Evolutionary conservation across 768 basidiomycete genomes (phyloP).

Genomic region (Suillus spraguei): DNA sequence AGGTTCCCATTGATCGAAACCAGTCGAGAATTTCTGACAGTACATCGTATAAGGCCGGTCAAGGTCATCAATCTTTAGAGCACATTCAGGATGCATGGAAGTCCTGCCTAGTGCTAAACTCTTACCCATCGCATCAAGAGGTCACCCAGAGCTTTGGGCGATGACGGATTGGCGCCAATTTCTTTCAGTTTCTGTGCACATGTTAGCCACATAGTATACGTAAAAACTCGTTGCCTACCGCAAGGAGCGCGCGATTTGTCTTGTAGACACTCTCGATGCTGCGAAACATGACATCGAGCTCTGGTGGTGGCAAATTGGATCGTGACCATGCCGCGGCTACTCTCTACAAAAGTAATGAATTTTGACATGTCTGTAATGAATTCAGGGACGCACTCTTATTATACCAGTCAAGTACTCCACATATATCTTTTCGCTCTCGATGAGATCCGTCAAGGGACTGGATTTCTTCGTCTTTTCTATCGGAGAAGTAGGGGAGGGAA

Average conservation of each 20-base stretch:
- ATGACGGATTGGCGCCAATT: constrained; percentile 89
- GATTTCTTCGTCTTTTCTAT: constrained; percentile 60
- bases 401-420: constrained; percentile 89
- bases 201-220: constrained; percentile 16
- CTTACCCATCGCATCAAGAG: constrained; percentile 96
- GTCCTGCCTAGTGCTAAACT: constrained; percentile 17
- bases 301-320: constrained; percentile 88
- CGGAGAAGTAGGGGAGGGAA: constrained; percentile 27
- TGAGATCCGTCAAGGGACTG: constrained; percentile 89
- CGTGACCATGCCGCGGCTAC: constrained; percentile 98
- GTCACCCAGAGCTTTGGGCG: constrained; percentile 93
- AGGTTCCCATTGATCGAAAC: constrained; percentile 85
- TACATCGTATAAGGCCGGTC: constrained; percentile 86
- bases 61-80: constrained; percentile 83
- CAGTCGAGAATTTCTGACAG: constrained; percentile 65
- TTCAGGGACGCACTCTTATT: constrained; percentile 70
- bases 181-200: constrained; percentile 83
- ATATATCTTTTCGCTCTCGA: constrained; percentile 91
- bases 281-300: constrained; percentile 93
- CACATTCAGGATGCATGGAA: constrained; percentile 12
- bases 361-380: constrained; percentile 17
- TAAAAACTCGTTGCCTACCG: constrained; percentile 42
- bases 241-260: constrained; percentile 80
- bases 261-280: constrained; percentile 92
- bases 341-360: constrained; percentile 56